A percentile compares a stretch with the other conserved stretches of the same genome.
phyloP scores from a whole-genome alignment of 306 rosid species.

The Dalbergia cochinchinensis region DNA sequence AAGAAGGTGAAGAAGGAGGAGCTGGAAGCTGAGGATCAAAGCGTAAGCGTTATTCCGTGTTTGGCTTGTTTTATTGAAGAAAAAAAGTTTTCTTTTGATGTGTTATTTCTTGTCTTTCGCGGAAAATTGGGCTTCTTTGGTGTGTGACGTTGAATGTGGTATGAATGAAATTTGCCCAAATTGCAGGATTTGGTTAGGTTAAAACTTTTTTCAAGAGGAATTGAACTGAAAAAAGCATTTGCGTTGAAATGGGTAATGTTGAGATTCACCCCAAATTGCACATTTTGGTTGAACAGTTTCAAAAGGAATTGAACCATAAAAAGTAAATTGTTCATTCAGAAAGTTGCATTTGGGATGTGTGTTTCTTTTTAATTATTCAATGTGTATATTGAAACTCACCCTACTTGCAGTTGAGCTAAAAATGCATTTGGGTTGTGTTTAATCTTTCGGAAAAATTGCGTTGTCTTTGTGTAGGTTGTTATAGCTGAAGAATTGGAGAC shows the following conservation, averaged over 20 bases:
- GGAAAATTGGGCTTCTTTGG: neutral
- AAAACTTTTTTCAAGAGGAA: neutral
- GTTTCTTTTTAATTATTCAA: neutral
- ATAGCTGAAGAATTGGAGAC: constrained; percentile 49
- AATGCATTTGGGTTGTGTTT: neutral
- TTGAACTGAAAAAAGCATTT: constrained; percentile 10
- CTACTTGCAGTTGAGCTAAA: constrained; percentile 1
- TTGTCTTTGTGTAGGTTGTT: constrained; percentile 48
- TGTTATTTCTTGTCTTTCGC: neutral
- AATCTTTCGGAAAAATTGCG: neutral
- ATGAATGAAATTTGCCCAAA: neutral
- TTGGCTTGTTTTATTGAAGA: neutral
- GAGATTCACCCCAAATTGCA: neutral
- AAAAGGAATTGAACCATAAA: constrained; percentile 7
- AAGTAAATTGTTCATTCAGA: neutral
- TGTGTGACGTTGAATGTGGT: neutral
- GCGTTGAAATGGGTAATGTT: neutral
- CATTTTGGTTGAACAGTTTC: no score
- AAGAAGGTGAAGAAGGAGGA: constrained; percentile 44
- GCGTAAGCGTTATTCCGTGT: constrained; percentile 46
- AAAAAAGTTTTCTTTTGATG: neutral
- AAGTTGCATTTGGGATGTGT: neutral
- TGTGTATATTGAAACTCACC: neutral
- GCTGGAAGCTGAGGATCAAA: constrained; percentile 42
- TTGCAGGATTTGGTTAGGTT: neutral